Base-by-base conservation (phyloP, 208 protist genomes). In the Crithidia expoeki region DNA sequence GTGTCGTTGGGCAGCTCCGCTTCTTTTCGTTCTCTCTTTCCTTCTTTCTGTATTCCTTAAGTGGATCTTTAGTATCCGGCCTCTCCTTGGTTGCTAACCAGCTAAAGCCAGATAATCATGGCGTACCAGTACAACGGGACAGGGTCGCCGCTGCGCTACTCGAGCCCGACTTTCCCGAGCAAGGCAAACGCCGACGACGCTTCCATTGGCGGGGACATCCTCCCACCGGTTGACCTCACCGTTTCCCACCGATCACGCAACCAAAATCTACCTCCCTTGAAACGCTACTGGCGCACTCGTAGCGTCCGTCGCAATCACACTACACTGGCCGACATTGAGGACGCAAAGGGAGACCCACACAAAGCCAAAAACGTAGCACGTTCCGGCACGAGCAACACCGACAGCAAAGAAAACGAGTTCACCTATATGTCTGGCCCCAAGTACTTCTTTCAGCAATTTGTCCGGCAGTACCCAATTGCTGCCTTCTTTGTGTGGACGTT, bases 381-480 rank as follows among this genome's bases (percentile, higher is more conserved):
- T 9, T 25, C 23, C 12, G 21, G 40, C 46, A 58, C 53, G 70
- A 30, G 7, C 57, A 44, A 40, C 49, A 53, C 30, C 52, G 51
- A 70, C 65, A 44, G 17, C 55, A 49, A 40, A 34, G 61, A 60
- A 55, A 61, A 61, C 28, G 81, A 88, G 21, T 95, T 95, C 73
- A 69, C 60, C 19, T 94, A 90, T 70, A 87, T 92, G 40, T 83
- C 86, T n/a, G 91, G 91, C 1, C 61, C 75, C 0, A 79, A 83
- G 74, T 88, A 88, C 74, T 89, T 90, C 59, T 96, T 94, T 58
- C 88, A 94, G 55, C 71, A 74, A 46, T 85, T 96, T 68, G 79
- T 94, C 34, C 80, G 88, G 16, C 67, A 93, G 67, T 78, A 88
- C 61, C 84, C 91, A 1, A 74, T 91, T 5, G 77, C 83, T 7